phyloP scores from a whole-genome alignment of 352 stramenopile genomes.

The Globisporangium nagaii region DNA sequence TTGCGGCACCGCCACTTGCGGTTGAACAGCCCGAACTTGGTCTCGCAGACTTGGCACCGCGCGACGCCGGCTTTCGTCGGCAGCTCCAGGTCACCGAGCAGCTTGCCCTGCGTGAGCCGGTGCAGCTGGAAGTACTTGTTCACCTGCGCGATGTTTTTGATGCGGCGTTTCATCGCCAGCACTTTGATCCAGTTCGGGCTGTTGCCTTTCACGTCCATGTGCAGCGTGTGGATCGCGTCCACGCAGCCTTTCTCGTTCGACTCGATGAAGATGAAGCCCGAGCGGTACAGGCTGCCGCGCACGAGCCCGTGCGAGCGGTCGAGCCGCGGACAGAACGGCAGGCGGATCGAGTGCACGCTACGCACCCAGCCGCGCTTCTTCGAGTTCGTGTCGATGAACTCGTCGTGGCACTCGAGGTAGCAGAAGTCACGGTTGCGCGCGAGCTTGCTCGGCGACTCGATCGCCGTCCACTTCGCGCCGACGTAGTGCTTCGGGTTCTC shows the following conservation, averaged over 20 bases:
- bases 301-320: slow-evolving; percentile 54
- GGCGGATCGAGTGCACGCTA: slow-evolving; percentile 71
- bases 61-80: slow-evolving; percentile 36
- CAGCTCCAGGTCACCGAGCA: slow-evolving; percentile 59
- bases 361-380: slow-evolving; percentile 70
- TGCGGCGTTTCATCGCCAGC: slow-evolving; percentile 65
- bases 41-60: slow-evolving; percentile 47
- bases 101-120: slow-evolving; percentile 34
- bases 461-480: slow-evolving; percentile 75
- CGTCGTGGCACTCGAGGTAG: slow-evolving; percentile 80
- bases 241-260: slow-evolving; percentile 40
- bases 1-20: slow-evolving; percentile 66
- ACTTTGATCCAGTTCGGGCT: slow-evolving; percentile 76
- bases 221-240: slow-evolving; percentile 68
- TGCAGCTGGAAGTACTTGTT: slow-evolving; percentile 67
- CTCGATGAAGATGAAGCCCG: slow-evolving; percentile 77
- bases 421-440: slow-evolving; percentile 78
- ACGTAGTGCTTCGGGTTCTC: slow-evolving; percentile 84
- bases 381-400: slow-evolving; percentile 74
- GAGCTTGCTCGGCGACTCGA: slow-evolving; percentile 72
- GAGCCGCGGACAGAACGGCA: slow-evolving; percentile 63
- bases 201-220: slow-evolving; percentile 79
- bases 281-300: slow-evolving; percentile 69
- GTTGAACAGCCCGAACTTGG: slow-evolving; percentile 57
- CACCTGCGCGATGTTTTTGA: slow-evolving; percentile 67